Base-by-base conservation (phyloP, 129 eudicot species). In the Lonicera japonica region DNA sequence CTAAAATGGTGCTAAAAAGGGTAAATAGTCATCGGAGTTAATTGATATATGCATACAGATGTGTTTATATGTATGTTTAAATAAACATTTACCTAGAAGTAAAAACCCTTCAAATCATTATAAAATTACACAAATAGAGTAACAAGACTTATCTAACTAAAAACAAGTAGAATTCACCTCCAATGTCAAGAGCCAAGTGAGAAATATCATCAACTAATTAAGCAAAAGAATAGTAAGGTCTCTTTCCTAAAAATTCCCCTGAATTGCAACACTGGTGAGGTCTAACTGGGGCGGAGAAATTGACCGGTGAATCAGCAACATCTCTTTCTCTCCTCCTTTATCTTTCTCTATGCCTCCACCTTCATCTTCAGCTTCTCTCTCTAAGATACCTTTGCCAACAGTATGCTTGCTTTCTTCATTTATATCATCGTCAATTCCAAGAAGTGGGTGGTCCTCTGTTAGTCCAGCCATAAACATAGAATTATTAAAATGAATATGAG, bases 131-230 rank as follows among this genome's bases (percentile, higher is more conserved):
- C 36, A 29, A 29, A 29, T 1, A 43, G 50, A 43, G 50, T 10
- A 43, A 43, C 8, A 43, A 14, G 8, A 29, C 3, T 43, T 43
- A 43, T 4, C 4, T 6, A 29, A 29, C 36, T 29, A 29, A 29
- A 29, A 29, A 29, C 4, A 29, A 11, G 50, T 10, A 14, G 50
- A 8, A 61, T 11, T 66, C 22, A 92, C 96, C 99, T 85, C 99
- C 99, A 78, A 92, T 92, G 48, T 92, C 99, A 51, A 88, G 63
- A 61, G 99, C 96, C 77, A 88, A 70, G 66, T 92, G 99, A 38
- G 96, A 92, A 0, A 92, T 85, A 68, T 92, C 99, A 88, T 92
- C 99, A 60, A 85, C 54, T 92, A 96, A 82, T 92, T 92, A 46
- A 96, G 99, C 80, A 92, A 80, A 47, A 92, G 72, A 74, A 92